Evolutionary conservation across 139 green algal species (phyloP), one percentile per base, ranked within the genome.

Genomic region (Micractinium sp.): DNA sequence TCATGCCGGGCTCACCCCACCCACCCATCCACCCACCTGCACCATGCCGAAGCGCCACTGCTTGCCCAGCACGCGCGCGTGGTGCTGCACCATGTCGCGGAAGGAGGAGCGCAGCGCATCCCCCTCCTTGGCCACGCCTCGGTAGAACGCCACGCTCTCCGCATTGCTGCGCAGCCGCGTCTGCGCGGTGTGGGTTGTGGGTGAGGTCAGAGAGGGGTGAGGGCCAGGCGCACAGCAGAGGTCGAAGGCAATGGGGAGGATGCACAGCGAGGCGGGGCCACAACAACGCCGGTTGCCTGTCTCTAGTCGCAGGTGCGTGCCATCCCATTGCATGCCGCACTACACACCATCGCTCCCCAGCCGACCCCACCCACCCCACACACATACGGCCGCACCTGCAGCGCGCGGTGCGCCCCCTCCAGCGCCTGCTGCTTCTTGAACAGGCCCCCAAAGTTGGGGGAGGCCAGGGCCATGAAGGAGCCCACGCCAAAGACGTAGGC

Each of bases 21-120:
- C n/a, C n/a, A 19, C 27, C 85, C 47, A 9, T 56, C 47, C 47
- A 5, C 47, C 47, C 77, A 93, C 91, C 91, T 96, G 95, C 67
- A 95, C 87, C 85, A 97, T 96, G 83, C 89, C 88, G 60, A 95
- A 97, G 67, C 75, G 86, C 94, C 93, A 96, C 90, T 97, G 95
- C 85, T 89, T 93, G 41, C 76, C 77, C 82, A 96, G 90, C 71
- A 97, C 82, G 5, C 71, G 67, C 14, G 47, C 69, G 66, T 90
- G 76, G 88, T 95, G 92, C 22, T 66, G 63, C 56, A 94, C 39
- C 61, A 94, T 66, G 35, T 93, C 63, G 31, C 66, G 47, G 88
- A 96, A 94, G 7, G 29, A 76, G 27, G 25, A n/a, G 22, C 33
- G 60, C 36, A 96, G 63, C 47, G 93, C 69, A 18, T 41, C 77